Base-by-base conservation (phyloP, 106 monocot genomes). In the Iris macrosiphon region DNA sequence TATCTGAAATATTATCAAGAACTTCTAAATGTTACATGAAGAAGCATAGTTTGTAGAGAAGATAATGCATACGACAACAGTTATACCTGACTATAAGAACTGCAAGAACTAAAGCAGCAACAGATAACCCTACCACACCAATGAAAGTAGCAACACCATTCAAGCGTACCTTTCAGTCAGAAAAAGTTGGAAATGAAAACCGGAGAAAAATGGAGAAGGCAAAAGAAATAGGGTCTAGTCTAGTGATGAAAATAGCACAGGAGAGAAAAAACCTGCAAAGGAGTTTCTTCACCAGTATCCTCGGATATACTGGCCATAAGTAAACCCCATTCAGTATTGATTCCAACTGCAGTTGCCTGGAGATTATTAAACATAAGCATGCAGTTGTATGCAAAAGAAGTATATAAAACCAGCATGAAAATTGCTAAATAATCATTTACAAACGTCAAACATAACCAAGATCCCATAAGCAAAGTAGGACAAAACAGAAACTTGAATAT, bases 261-360 rank as follows among this genome's bases (percentile, higher is more conserved):
- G n/a, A 1, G 25, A 44, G 21, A 24, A 55, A 39, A 59, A 30
- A 83, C 92, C 83, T 92, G 92, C 71, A 92, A 57, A 27, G 92
- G 92, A 49, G 92, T 92, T 61, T 92, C 92, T 87, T 83, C 92
- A 50, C 87, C 79, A 56, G 49, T 80, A 46, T 92, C 92, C 57
- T 92, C 92, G n/a, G 92, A 83, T 52, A 92, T 92, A 43, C 85
- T 87, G 6, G 87, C 92, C 87, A 92, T 92, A 39, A 92, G 55
- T 46, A 92, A 57, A 26, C 92, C 92, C 87, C 92, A 92, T 67
- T 92, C 87, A 30, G 92, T 92, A 56, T 92, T 87, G 30, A 92
- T 75, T 31, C 92, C 92, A 56, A 92, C 92, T 71, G 87, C 83
- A 65, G 92, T 83, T 28, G 83, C 92, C 87, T 91, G 61, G 25